These are phyloP conservation scores for Nicotiana otophora DNA, from an alignment of 257 asterid species.

Conservation along the genomic window DNA sequence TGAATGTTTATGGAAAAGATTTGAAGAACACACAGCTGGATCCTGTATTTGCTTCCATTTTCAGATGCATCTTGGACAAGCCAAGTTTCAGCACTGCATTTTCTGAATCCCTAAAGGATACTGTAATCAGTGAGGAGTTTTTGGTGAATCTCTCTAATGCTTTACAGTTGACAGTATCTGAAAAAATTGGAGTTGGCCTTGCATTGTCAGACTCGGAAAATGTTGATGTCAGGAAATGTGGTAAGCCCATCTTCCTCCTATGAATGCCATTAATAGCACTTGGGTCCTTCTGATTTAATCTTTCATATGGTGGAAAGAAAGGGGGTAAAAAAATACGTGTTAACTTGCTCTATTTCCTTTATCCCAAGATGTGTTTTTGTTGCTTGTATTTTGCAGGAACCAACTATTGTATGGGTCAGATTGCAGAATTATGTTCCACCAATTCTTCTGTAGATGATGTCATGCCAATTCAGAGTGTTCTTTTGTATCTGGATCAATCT, in stretches of 20 bases:
- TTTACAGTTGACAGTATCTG: slow-evolving; percentile 50
- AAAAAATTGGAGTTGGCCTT: slow-evolving; percentile 81
- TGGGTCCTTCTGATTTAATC: neutral
- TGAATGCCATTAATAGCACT: neutral
- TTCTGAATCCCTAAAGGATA: slow-evolving; percentile 53
- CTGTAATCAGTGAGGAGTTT: slow-evolving; percentile 55
- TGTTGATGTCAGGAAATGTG: slow-evolving; percentile 61
- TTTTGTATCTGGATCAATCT: slow-evolving; percentile 68
- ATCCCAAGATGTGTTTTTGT: neutral
- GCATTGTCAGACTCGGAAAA: slow-evolving; percentile 77
- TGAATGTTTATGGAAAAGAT: slow-evolving; percentile 52
- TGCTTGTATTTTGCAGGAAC: slow-evolving; percentile 53
- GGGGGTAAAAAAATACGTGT: neutral
- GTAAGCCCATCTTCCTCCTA: slow-evolving; percentile 40
- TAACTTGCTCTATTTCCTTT: neutral
- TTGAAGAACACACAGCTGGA: slow-evolving; percentile 52
- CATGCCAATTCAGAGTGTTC: slow-evolving; percentile 61
- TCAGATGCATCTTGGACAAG: slow-evolving; percentile 63
- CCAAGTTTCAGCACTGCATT: slow-evolving; percentile 77
- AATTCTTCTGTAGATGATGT: slow-evolving; percentile 50
- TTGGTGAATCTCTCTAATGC: slow-evolving; percentile 63
- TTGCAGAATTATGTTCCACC: slow-evolving; percentile 53
- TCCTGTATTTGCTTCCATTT: slow-evolving; percentile 59
- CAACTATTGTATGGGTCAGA: slow-evolving; percentile 79
- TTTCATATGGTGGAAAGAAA: neutral